Evolutionary conservation across 768 basidiomycete species (phyloP), one percentile per base, ranked within the genome.

Genomic region (Termitomyces bulborhizus): DNA sequence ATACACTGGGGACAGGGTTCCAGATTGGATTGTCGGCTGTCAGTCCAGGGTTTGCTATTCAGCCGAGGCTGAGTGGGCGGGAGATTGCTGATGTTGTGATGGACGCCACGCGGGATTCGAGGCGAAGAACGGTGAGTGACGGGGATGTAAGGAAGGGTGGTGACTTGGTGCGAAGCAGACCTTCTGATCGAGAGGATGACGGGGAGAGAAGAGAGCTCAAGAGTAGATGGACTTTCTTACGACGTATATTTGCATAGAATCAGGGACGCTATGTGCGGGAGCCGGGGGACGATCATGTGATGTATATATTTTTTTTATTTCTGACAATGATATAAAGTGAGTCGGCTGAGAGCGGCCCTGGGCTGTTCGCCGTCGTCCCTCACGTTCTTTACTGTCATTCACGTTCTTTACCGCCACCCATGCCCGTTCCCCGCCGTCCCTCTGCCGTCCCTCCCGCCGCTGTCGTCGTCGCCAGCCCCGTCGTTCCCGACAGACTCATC

Each of bases 41-140:
- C 53, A 87, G 85, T 62, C 88, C 88, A 32, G 88, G 88, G n/a
- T 90, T 90, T 61, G 74, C 78, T n/a, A 76, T 88, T 45, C 73
- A 82, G 51, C 85, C 85, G 59, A 68, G 75, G 55, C 54, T 67
- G 11, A 80, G 74, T 59, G 74, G 72, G 34, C 48, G 71, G 18
- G 71, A 65, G 1, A 66, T 71, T 41, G 67, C 63, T n/a, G 73
- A 71, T 52, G 64, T 70, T 3, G 67, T 65, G 31, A 60, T 56
- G 26, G 68, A 69, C 51, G 60, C 58, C 21, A 21, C 21, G 21
- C 21, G 21, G 21, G 21, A 21, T 21, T 21, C 21, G 43, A 51
- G 62, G 24, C 66, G 80, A 56, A 70, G 80, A 66, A 77, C 79
- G 34, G 75, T 80, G 50, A 83, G 83, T 62, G 82, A 82, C 58